phyloP scores from a whole-genome alignment of 192 early-diverging fungal species.

The Coemansia sp. region DNA sequence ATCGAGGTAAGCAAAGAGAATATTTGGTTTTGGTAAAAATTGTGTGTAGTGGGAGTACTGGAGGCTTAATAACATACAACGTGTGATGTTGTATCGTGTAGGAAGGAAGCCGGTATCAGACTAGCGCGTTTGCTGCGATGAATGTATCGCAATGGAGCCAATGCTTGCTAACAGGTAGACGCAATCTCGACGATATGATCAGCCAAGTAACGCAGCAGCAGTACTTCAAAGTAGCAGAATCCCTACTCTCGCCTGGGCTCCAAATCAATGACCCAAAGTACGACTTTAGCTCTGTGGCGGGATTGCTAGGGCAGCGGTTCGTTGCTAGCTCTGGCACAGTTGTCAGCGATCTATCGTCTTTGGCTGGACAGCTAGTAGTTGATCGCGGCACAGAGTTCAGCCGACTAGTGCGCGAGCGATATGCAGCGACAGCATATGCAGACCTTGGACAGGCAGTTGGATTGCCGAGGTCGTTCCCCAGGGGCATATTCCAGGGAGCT shows the following conservation, averaged over 20 bases:
- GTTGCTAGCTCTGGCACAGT: constrained; percentile 23
- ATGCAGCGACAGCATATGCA: constrained; percentile 9
- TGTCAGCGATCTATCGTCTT: background rate
- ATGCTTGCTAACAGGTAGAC: constrained; percentile 22
- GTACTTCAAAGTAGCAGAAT: constrained; percentile 31
- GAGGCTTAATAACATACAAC: background rate
- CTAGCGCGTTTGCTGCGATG: constrained; percentile 30
- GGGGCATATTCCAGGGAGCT: constrained; percentile 19
- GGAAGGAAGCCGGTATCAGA: constrained; percentile 21
- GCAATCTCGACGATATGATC: constrained; percentile 37
- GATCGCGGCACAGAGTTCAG: constrained; percentile 41
- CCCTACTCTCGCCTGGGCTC: constrained; percentile 37
- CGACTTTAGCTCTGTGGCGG: background rate
- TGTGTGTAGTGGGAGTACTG: background rate
- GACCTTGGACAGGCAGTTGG: background rate
- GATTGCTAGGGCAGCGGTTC: constrained; percentile 18
- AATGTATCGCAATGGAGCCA: constrained; percentile 45
- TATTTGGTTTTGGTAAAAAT: background rate
- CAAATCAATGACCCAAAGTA: background rate
- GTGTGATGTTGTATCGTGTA: constrained; percentile 5
- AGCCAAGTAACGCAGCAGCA: constrained; percentile 41
- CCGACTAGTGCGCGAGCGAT: constrained; percentile 13
- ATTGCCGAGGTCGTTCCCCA: constrained; percentile 35
- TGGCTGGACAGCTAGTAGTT: constrained; percentile 35
- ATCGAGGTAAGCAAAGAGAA: constrained; percentile 17